These are phyloP conservation scores for Nemania sp. DNA, from an alignment of 2,329 filamentous ascomycete genomes.

Conservation along the genomic window DNA sequence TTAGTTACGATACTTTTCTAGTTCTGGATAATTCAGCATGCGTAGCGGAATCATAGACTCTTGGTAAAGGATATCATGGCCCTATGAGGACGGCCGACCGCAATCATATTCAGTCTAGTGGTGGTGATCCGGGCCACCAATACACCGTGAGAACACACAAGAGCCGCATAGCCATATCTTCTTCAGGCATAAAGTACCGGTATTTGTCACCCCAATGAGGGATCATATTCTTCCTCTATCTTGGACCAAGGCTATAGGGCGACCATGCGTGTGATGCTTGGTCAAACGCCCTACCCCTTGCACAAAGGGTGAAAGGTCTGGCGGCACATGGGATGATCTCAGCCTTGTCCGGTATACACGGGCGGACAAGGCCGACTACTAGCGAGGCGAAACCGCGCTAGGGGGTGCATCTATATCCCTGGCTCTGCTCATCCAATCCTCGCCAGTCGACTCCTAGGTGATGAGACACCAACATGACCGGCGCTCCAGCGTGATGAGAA, in stretches of 20 bases:
- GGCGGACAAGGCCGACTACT: neutral
- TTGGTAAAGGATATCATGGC: neutral
- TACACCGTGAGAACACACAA: too few relatives aligned
- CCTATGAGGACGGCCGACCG: neutral
- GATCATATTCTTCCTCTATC: neutral
- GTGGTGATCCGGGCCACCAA: neutral
- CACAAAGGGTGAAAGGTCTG: neutral
- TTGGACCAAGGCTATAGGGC: neutral
- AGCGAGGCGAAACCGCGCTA: neutral
- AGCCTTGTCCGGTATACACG: neutral
- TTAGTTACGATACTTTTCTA: constrained; percentile 15
- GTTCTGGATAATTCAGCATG: neutral
- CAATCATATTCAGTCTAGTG: neutral
- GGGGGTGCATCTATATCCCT: neutral
- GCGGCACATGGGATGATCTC: neutral
- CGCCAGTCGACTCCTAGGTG: neutral
- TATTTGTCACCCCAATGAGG: neutral
- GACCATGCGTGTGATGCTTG: too few relatives aligned
- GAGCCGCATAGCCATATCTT: neutral
- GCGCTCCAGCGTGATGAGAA: neutral
- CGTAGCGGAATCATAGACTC: neutral
- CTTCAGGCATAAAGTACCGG: neutral
- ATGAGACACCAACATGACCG: constrained; percentile 4
- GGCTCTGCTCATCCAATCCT: neutral
- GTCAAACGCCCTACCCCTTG: neutral